Evolutionary conservation across 1,139 yeast genomes (phyloP).

Genomic region (Hyphopichia wangnamkhiaoensis): DNA sequence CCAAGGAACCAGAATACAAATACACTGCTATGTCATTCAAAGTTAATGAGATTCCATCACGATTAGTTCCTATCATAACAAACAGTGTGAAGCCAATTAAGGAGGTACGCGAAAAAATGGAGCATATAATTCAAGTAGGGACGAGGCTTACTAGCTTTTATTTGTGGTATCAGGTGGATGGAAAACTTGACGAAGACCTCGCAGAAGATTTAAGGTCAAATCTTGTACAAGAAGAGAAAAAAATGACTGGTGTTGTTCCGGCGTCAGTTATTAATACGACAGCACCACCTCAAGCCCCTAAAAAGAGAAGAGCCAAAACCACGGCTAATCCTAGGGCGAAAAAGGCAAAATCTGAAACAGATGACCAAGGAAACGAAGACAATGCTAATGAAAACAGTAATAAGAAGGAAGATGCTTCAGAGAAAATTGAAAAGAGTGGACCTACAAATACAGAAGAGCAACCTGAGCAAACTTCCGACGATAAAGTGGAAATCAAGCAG

Average conservation of each 20-base stretch:
- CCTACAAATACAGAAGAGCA: background rate
- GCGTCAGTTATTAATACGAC: slow-evolving; percentile 13
- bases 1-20: slow-evolving; percentile 41
- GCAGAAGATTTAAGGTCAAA: slow-evolving; percentile 50
- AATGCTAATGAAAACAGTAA: background rate
- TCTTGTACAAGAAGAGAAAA: slow-evolving; percentile 42
- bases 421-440: background rate
- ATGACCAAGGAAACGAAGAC: slow-evolving; percentile 3
- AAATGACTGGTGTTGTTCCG: slow-evolving; percentile 37
- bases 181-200: slow-evolving; percentile 63
- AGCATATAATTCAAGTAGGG: slow-evolving; percentile 59
- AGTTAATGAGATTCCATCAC: slow-evolving; percentile 61
- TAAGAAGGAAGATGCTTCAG: background rate
- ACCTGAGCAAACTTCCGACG: background rate
- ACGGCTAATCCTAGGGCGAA: slow-evolving; percentile 17
- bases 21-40: slow-evolving; percentile 68
- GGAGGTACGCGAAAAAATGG: slow-evolving; percentile 63
- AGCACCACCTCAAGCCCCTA: slow-evolving; percentile 12
- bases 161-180: slow-evolving; percentile 86
- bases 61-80: slow-evolving; percentile 66
- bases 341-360: slow-evolving; percentile 12
- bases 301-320: slow-evolving; percentile 37
- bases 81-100: slow-evolving; percentile 65
- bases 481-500: background rate
- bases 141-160: slow-evolving; percentile 60